phyloP scores from a whole-genome alignment of 1,284 basidiomycete species.

The Sanghuangporus baumii region DNA sequence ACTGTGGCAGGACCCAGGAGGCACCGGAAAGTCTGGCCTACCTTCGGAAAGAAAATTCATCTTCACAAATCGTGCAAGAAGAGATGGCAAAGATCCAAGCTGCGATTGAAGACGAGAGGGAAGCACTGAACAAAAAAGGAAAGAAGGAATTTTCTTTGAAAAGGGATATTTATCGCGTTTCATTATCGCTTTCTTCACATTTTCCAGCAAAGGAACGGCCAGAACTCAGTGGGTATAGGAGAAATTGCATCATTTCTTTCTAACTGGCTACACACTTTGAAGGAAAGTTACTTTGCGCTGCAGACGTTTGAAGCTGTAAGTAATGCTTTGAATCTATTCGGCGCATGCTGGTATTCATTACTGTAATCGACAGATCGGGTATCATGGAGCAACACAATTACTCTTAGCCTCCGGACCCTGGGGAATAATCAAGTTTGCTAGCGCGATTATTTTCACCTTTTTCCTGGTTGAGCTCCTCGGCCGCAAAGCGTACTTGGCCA shows the following conservation, averaged over 20 bases:
- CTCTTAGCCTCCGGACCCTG: slow-evolving; percentile 81
- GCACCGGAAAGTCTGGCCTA: slow-evolving; percentile 37
- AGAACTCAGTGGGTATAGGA: slow-evolving; percentile 45
- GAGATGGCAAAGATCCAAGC: slow-evolving; percentile 63
- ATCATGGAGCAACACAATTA: slow-evolving; percentile 49
- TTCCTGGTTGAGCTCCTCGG: slow-evolving; percentile 51
- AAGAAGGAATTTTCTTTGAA: slow-evolving; percentile 60
- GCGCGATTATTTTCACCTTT: slow-evolving; percentile 59
- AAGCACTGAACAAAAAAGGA: slow-evolving; percentile 50
- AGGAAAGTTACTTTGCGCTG: slow-evolving; percentile 60
- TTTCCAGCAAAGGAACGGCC: slow-evolving; percentile 63
- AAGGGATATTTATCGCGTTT: slow-evolving; percentile 72
- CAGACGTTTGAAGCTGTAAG: slow-evolving; percentile 63
- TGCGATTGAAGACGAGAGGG: slow-evolving; percentile 56
- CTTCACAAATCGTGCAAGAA: slow-evolving; percentile 44
- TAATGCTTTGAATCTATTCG: slow-evolving; percentile 30
- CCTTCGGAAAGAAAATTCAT: slow-evolving; percentile 48
- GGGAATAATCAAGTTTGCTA: slow-evolving; percentile 70
- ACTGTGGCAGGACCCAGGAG: slow-evolving; percentile 30
- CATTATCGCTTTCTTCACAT: slow-evolving; percentile 57
- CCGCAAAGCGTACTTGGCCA: slow-evolving; percentile 52
- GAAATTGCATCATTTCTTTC: slow-evolving; percentile 26
- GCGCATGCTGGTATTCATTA: slow-evolving; percentile 1
- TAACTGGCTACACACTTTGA: slow-evolving; percentile 39
- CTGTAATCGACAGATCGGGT: slow-evolving; percentile 51